A percentile compares a stretch with the other conserved stretches of the same genome.
phyloP scores from a whole-genome alignment of 495 filamentous ascomycete species.

The Baudoinia panamericana region DNA sequence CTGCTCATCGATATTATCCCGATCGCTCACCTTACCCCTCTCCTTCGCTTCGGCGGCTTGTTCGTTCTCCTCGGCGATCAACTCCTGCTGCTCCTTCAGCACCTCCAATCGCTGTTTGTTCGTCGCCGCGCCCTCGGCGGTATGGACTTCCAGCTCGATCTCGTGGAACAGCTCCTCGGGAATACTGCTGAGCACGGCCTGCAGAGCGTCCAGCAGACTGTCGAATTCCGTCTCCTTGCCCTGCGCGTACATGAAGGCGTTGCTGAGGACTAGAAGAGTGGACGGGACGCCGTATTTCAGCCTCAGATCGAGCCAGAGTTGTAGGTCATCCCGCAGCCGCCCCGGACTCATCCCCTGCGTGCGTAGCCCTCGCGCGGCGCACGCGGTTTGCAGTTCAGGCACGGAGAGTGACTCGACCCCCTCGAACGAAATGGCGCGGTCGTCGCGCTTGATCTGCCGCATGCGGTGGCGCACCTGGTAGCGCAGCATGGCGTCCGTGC shows the following conservation, averaged over 20 bases:
- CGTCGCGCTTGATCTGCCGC: slow-evolving; percentile 97
- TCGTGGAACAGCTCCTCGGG: slow-evolving; percentile 99
- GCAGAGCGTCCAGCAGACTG: slow-evolving; percentile 85
- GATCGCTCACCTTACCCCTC: slow-evolving; percentile 49
- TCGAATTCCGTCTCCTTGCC: slow-evolving; percentile 80
- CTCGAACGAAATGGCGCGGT: slow-evolving; percentile 88
- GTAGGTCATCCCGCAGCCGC: slow-evolving; percentile 76
- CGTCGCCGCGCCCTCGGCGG: slow-evolving; percentile 89
- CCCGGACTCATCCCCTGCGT: slow-evolving; percentile 82
- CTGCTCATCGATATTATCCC: slow-evolving; percentile 76
- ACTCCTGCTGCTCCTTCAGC: slow-evolving; percentile 93
- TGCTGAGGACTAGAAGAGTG: slow-evolving; percentile 88
- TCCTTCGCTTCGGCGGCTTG: slow-evolving; percentile 63
- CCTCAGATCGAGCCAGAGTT: slow-evolving; percentile 88
- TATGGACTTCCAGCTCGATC: slow-evolving; percentile 97
- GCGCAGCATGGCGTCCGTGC: slow-evolving; percentile 91
- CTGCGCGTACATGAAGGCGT: slow-evolving; percentile 88
- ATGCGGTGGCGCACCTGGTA: slow-evolving; percentile 96
- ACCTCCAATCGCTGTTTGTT: slow-evolving; percentile 99
- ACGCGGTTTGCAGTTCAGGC: slow-evolving; percentile 81
- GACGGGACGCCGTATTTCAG: slow-evolving; percentile 87
- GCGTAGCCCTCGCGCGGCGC: slow-evolving; percentile 78
- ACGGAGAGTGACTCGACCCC: slow-evolving; percentile 89
- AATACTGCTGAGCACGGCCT: slow-evolving; percentile 81
- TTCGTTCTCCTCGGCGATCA: slow-evolving; percentile 93